Base-by-base conservation (phyloP, 441 rosid genomes). In the Populus hybrid region DNA sequence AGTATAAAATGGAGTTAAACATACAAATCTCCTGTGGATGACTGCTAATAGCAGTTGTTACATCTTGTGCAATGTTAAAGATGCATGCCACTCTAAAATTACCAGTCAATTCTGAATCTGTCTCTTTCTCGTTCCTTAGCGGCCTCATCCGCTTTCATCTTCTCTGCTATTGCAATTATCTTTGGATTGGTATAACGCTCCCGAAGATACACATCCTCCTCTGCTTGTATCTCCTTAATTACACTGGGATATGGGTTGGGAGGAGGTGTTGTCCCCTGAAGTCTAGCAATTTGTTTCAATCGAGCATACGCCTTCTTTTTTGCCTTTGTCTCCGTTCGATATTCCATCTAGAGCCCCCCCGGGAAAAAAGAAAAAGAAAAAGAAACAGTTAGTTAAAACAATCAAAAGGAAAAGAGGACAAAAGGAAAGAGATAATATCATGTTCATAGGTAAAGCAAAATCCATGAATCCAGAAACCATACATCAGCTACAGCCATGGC, bases 401-500 rank as follows among this genome's bases (percentile, higher is more conserved):
- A 70, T 10, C 21, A 14, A 14, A 35, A 35, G 7, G 59, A 35
- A 5, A 21, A 18, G 28, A 38, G 24, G 20, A 35, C 67, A 34
- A n/a, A 0, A 69, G 2, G 69, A 9, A 21, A 32, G 21, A 7
- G 8, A 20, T 6, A 1, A 34, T 6, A 20, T 6, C 2, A 34
- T 61, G 67, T 42, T 5, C 3, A 26, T 11, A 64, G 30, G 71
- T 7, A 8, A 35, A 30, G 26, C 23, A 16, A 35, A 23, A 24
- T 68, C 40, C 23, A 76, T 53, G 72, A 74, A 32, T 63, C 8
- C 36, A 78, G 69, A 72, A 69, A 28, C 84, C 89, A 26, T 84
- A 94, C 99, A 84, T 94, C 91, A 67, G 98, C 97, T 14, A 90
- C 81, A 12, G 91, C 84, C 86, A 92, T 87, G 53, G 98, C 99